Evolutionary conservation across 2,329 filamentous ascomycete species (phyloP).

Genomic region (Raffaelea ambrosiae): DNA sequence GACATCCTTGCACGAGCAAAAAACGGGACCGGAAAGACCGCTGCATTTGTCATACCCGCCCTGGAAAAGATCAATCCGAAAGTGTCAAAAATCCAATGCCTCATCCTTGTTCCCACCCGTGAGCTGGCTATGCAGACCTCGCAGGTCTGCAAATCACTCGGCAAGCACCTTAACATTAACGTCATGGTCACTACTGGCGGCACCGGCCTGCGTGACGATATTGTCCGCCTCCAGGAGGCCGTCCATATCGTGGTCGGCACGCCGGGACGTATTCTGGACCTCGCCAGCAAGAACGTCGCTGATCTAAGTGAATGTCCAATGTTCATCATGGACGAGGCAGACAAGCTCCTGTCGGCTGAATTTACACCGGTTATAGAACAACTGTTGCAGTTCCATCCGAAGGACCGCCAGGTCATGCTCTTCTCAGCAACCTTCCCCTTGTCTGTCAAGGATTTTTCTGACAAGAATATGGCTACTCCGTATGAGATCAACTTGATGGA

Average conservation of each 20-base stretch:
- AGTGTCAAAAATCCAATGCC: slow-evolving; percentile 88
- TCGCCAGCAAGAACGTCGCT: slow-evolving; percentile 92
- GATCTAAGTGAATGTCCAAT: slow-evolving; percentile 94
- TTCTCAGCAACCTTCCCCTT: slow-evolving; percentile 97
- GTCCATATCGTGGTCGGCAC: slow-evolving; percentile 98
- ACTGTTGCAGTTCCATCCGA: slow-evolving; percentile 87
- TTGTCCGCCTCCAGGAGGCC: slow-evolving; percentile 84
- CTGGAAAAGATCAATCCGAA: slow-evolving; percentile 96
- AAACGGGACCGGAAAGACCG: slow-evolving; percentile 97
- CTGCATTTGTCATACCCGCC: slow-evolving; percentile 92
- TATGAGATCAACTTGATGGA: slow-evolving; percentile 99
- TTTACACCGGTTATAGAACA: slow-evolving; percentile 98
- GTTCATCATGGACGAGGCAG: slow-evolving; percentile 99
- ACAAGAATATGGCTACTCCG: slow-evolving; percentile 93
- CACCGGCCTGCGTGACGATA: slow-evolving; percentile 91
- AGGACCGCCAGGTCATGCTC: slow-evolving; percentile 97
- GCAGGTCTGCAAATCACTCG: slow-evolving; percentile 96
- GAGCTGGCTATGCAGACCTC: slow-evolving; percentile 97
- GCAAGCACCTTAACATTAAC: slow-evolving; percentile 93
- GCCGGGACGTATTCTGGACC: slow-evolving; percentile 88
- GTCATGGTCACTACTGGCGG: slow-evolving; percentile 99
- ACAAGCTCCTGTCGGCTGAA: slow-evolving; percentile 92
- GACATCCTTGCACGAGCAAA: slow-evolving; percentile 95
- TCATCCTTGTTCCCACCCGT: slow-evolving; percentile 93
- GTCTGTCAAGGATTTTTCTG: slow-evolving; percentile 95